Evolutionary conservation across 768 basidiomycete genomes (phyloP).

Genomic region (Mycena epipterygia): DNA sequence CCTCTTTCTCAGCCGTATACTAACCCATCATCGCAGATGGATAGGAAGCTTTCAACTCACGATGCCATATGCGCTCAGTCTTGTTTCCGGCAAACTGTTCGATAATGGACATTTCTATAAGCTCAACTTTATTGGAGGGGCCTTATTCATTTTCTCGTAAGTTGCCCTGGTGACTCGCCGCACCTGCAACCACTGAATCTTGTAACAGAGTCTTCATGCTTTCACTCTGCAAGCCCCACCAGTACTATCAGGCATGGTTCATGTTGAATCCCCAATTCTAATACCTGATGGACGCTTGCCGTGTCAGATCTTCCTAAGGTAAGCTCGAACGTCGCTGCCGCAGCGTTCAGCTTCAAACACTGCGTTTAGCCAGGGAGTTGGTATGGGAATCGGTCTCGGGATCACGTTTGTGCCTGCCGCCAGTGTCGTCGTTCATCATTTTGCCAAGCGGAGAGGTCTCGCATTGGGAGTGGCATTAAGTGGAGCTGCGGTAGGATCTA

Average conservation of each 20-base stretch:
- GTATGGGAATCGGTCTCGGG: slow-evolving; percentile 55
- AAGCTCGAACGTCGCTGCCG: not conserved
- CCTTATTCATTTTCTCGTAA: slow-evolving; percentile 38
- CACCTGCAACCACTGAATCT: not conserved
- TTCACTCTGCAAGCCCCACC: slow-evolving; percentile 50
- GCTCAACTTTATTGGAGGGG: slow-evolving; percentile 25
- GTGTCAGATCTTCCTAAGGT: slow-evolving; percentile 34
- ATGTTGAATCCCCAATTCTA: not conserved
- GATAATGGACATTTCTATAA: slow-evolving; percentile 38
- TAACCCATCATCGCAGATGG: slow-evolving; percentile 38
- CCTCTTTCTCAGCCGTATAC: too few relatives aligned
- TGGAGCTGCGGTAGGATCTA: slow-evolving; percentile 42
- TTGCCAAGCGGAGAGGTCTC: slow-evolving; percentile 53
- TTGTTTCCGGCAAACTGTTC: slow-evolving; percentile 39
- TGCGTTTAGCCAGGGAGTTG: slow-evolving; percentile 34
- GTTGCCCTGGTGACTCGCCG: not conserved
- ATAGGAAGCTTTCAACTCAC: slow-evolving; percentile 39
- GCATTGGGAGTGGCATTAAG: slow-evolving; percentile 60
- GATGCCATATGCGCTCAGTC: slow-evolving; percentile 38
- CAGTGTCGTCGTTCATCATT: slow-evolving; percentile 52
- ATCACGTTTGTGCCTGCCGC: slow-evolving; percentile 55
- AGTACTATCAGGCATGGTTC: slow-evolving; percentile 45
- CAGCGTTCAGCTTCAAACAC: not conserved
- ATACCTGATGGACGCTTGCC: not conserved
- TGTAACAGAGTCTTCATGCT: slow-evolving; percentile 52